Evolutionary conservation across 257 asterid genomes (phyloP), one percentile per base, ranked within the genome.

Genomic region (Henckelia pumila): DNA sequence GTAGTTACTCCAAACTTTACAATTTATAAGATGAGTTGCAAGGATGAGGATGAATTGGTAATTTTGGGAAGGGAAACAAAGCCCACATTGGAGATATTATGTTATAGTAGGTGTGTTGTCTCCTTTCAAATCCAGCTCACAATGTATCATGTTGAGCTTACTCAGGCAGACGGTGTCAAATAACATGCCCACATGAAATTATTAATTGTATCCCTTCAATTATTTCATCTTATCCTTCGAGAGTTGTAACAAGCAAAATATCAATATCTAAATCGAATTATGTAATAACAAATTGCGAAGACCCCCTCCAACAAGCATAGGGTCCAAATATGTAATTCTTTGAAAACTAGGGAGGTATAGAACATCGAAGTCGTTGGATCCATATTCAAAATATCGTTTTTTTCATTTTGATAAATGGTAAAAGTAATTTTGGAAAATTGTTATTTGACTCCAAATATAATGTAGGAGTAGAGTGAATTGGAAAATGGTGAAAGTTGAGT

Each of bases 141-240:
- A 71, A 20, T 50, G 2, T 1, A 35, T 75, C 70, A 77, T 82
- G 80, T 76, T 80, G 77, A 82, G 63, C 68, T 63, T 71, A 78
- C 68, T 63, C 68, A 78, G 89, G 49, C 49, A 83, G 83, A 81
- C 74, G 71, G 70, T 80, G 74, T 82, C 58, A 67, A 64, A 77
- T 79, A 71, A 67, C 82, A 83, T 68, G 75, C 86, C 83, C 86
- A 80, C 91, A 68, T 83, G 84, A 61, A 64, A 81, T 77, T 76
- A 69, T 59, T 60, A 56, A 65, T 37, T 26, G 19, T 28, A 59
- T 44, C 57, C 35, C 62, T 64, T 19, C 61, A 81, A 79, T 79
- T 62, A 73, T 74, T 58, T 66, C 52, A 44, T 58, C 40, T 72
- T 26, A 73, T 77, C 65, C 73, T 57, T 28, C 33, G 24, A 63